Evolutionary conservation across 345 rosid species (phyloP).

Genomic region (Eucalyptus globulus): DNA sequence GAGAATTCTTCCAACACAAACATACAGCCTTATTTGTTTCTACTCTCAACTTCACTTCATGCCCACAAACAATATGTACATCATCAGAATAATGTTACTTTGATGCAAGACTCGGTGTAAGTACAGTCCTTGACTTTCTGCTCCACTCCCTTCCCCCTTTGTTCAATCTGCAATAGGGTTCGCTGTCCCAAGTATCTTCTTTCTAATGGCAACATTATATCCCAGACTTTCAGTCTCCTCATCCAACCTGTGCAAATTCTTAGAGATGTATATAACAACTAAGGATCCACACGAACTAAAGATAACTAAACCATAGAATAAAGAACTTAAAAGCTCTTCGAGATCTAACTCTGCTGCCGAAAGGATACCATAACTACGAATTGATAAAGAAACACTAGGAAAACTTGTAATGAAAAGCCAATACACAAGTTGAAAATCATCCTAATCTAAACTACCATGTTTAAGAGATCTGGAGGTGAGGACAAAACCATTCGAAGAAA

Average conservation of each 20-base stretch:
- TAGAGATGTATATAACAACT: not conserved
- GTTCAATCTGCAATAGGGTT: constrained; percentile 21
- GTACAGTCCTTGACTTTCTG: constrained; percentile 5
- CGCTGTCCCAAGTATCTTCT: constrained; percentile 17
- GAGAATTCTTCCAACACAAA: not conserved
- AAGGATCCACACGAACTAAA: not conserved
- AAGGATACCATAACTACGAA: not conserved
- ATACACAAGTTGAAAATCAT: not conserved
- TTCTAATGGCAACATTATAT: constrained; percentile 10
- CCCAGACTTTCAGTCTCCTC: constrained; percentile 24
- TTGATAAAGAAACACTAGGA: not conserved
- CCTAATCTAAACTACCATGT: not conserved
- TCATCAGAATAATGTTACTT: not conserved
- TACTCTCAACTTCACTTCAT: not conserved
- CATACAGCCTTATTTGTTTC: not conserved
- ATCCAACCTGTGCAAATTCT: constrained; percentile 1
- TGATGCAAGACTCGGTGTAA: not conserved
- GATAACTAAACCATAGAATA: not conserved
- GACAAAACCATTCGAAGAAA: not conserved
- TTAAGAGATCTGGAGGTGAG: not conserved
- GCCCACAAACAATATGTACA: not conserved
- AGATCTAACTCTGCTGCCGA: not conserved
- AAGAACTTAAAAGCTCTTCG: not conserved
- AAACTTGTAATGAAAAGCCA: not conserved
- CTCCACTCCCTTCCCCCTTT: constrained; percentile 14